Evolutionary conservation across 2,329 filamentous ascomycete species (phyloP).

Genomic region (Bipolaris victoriae): DNA sequence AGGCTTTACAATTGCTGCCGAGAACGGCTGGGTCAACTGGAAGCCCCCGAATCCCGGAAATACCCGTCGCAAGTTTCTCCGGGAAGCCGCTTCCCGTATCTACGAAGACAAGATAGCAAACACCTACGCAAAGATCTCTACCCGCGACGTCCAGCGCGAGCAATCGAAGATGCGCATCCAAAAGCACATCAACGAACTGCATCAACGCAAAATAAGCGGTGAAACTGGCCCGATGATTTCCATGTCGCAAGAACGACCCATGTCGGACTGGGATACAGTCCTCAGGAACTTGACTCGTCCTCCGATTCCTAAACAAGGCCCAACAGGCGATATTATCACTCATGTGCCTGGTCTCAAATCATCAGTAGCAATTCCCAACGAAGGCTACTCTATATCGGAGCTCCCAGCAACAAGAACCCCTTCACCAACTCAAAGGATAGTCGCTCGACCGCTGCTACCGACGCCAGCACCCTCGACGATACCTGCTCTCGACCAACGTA

Average conservation of each 20-base stretch:
- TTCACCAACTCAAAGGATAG: constrained; percentile 29
- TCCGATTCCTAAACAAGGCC: constrained; percentile 20
- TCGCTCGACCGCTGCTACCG: constrained; percentile 42
- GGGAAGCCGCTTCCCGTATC: constrained; percentile 64
- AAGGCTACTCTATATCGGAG: constrained; percentile 28
- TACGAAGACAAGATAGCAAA: constrained; percentile 61
- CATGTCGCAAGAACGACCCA: constrained; percentile 52
- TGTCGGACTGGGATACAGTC: constrained; percentile 49
- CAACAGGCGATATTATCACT: constrained; percentile 36
- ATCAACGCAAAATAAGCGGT: constrained; percentile 44
- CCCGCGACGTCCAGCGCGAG: constrained; percentile 47
- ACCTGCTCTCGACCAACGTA: constrained; percentile 30
- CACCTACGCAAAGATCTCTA: constrained; percentile 41
- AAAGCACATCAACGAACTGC: constrained; percentile 52
- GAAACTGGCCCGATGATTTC: constrained; percentile 44
- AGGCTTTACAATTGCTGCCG: constrained; percentile 60
- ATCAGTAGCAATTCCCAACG: constrained; percentile 18
- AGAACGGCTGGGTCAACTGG: constrained; percentile 65
- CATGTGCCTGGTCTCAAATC: constrained; percentile 39
- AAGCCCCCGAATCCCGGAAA: constrained; percentile 53
- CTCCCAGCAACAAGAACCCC: constrained; percentile 21
- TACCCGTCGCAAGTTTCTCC: constrained; percentile 63
- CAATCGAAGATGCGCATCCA: constrained; percentile 53
- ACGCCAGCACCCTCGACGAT: constrained; percentile 40
- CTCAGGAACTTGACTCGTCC: constrained; percentile 38